Conservation (phyloP, 2,329 filamentous ascomycete species). For the Golovinomyces cichoracearum region DNA sequence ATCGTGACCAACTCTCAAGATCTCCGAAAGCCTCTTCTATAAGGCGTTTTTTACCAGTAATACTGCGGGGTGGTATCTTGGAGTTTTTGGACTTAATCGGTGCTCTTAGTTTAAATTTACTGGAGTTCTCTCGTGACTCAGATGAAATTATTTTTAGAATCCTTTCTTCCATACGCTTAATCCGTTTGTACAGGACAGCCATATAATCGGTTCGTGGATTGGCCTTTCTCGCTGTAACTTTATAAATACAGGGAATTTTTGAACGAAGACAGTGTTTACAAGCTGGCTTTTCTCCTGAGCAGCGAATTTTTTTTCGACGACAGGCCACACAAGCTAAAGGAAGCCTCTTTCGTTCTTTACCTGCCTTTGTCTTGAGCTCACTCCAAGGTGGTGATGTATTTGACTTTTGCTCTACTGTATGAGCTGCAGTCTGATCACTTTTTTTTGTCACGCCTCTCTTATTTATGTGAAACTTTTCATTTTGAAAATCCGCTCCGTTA, state of each 20-base stretch:
- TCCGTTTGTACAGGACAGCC: constrained; percentile 88
- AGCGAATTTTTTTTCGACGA: constrained; percentile 88
- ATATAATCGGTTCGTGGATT: constrained; percentile 93
- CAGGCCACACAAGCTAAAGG: constrained; percentile 90
- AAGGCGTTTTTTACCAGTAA: constrained; percentile 47
- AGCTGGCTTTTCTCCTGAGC: constrained; percentile 87
- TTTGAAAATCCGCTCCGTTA: background rate
- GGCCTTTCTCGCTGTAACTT: constrained; percentile 80
- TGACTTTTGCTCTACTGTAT: constrained; percentile 30
- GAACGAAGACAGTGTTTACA: constrained; percentile 91
- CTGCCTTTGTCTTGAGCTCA: constrained; percentile 70
- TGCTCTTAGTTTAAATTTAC: constrained; percentile 46
- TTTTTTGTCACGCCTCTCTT: constrained; percentile 16
- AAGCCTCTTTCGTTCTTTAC: constrained; percentile 80
- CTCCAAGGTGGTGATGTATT: constrained; percentile 44
- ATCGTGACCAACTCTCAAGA: constrained; percentile 54
- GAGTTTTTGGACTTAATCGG: constrained; percentile 38
- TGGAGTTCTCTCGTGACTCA: constrained; percentile 41
- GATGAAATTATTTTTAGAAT: constrained; percentile 91
- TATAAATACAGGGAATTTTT: constrained; percentile 88
- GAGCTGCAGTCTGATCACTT: constrained; percentile 26
- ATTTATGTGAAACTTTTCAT: background rate
- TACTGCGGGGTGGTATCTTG: constrained; percentile 24
- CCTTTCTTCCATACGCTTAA: constrained; percentile 93
- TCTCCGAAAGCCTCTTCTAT: constrained; percentile 78